Evolutionary conservation across 306 rosid genomes (phyloP), one percentile per base, ranked within the genome.

Genomic region (Argentina anserina): DNA sequence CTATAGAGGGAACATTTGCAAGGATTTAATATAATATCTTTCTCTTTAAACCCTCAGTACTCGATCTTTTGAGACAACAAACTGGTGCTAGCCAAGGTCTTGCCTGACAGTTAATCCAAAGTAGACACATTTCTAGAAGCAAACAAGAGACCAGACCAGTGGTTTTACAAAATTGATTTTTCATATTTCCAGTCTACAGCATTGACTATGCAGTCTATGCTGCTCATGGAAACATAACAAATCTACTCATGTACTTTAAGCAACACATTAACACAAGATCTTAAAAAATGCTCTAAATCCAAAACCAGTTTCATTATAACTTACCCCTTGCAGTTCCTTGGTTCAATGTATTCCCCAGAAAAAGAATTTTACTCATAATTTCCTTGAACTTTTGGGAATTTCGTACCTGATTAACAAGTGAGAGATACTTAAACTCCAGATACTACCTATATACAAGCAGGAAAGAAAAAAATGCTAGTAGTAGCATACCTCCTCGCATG

Each of bases 291-390:
- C 75, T 59, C 75, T 17, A 77, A 69, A 74, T 52, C 47, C 37
- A 64, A 53, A 72, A 33, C 75, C 53, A 55, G 15, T 39, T 43
- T 55, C 10, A 6, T 10, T 41, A 28, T 79, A 71, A 63, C 90
- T 79, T 81, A 88, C 99, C 99, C 87, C 99, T 95, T 25, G 97
- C 97, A 42, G 97, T 95, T 86, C 99, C 99, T 83, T 95, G 93
- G 83, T 95, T 95, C 81, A 95, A 80, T 68, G 96, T 90, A 74
- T 95, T 95, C 56, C 99, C 99, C 82, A 95, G 83, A 75, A 78
- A 90, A 36, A 95, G 96, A 76, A 95, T 95, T 79, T 84, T 90
- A 85, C 84, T 86, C 97, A 91, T 80, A 65, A 95, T 86, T 52
- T 92, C 97, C 90, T 91, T 95, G 80, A 95, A 76, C 78, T 91